Conservation (phyloP, 306 rosid species). For the Vigna angularis region DNA sequence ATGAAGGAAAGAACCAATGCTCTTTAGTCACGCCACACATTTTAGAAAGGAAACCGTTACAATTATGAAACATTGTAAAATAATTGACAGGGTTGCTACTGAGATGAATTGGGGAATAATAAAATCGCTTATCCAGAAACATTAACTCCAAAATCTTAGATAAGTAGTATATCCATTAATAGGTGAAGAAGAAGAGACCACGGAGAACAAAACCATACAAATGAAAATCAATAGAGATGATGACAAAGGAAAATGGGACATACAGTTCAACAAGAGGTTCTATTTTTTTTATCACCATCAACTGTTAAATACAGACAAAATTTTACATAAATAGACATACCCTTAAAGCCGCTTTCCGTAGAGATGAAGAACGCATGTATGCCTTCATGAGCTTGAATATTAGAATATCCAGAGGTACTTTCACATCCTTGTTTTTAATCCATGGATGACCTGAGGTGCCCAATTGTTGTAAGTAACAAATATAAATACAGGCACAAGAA, state of each 20-base stretch:
- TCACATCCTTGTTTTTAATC: slow-evolving; percentile 62
- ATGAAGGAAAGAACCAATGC: slow-evolving; percentile 1
- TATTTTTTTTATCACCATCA: background rate
- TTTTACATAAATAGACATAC: slow-evolving; percentile 47
- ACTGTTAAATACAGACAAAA: background rate
- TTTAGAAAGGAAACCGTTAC: background rate
- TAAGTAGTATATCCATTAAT: background rate
- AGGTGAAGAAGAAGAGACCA: slow-evolving; percentile 1
- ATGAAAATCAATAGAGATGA: background rate
- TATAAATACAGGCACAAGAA: slow-evolving; percentile 3
- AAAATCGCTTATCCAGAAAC: background rate
- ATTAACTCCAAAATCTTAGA: background rate
- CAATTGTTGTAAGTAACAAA: slow-evolving; percentile 39
- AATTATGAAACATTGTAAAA: background rate
- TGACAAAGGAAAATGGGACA: background rate
- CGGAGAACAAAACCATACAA: background rate
- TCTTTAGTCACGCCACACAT: slow-evolving; percentile 5
- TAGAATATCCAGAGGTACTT: slow-evolving; percentile 73
- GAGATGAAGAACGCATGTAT: slow-evolving; percentile 78
- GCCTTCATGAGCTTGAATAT: slow-evolving; percentile 74
- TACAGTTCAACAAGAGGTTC: background rate
- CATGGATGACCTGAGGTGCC: slow-evolving; percentile 76
- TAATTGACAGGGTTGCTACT: background rate
- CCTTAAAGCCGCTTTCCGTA: slow-evolving; percentile 82
- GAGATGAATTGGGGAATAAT: slow-evolving; percentile 17